A percentile compares a stretch with the other conserved stretches of the same genome.
phyloP scores from a whole-genome alignment of 768 basidiomycete species.

The Fomitopsis serialis region DNA sequence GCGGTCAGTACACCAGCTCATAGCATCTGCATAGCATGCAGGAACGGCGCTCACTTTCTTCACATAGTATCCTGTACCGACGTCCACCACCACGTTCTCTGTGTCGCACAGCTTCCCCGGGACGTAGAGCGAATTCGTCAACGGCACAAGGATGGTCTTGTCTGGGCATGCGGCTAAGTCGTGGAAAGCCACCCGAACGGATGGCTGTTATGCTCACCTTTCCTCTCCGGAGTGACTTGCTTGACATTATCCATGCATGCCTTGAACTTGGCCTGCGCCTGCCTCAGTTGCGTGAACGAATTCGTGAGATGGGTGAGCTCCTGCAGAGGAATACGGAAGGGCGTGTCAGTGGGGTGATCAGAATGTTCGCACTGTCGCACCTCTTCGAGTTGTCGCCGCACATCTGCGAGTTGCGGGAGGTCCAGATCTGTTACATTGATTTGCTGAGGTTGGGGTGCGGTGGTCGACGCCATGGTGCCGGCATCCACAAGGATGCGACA shows the following conservation, averaged over 20 bases:
- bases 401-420: constrained; percentile 80
- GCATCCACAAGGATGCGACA: too few relatives aligned
- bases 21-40: not conserved
- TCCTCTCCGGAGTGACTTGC: constrained; percentile 69
- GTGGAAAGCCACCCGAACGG: not conserved
- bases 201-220: constrained; percentile 34
- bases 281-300: constrained; percentile 89
- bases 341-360: constrained; percentile 3
- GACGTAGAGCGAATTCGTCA: constrained; percentile 93
- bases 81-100: constrained; percentile 88
- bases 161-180: constrained; percentile 35
- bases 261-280: constrained; percentile 90
- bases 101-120: constrained; percentile 83
- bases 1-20: not conserved
- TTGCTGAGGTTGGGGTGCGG: constrained; percentile 50
- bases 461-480: constrained; percentile 27
- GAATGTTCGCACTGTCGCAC: too few relatives aligned
- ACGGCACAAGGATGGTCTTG: constrained; percentile 84
- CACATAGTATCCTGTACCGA: constrained; percentile 96
- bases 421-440: constrained; percentile 82
- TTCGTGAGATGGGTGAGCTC: constrained; percentile 89
- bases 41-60: constrained; percentile 67
- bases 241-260: constrained; percentile 77
- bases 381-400: constrained; percentile 89
- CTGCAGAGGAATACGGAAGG: constrained; percentile 33